Base-by-base conservation (phyloP, 2,329 filamentous ascomycete genomes). In the Colletotrichum costaricense region DNA sequence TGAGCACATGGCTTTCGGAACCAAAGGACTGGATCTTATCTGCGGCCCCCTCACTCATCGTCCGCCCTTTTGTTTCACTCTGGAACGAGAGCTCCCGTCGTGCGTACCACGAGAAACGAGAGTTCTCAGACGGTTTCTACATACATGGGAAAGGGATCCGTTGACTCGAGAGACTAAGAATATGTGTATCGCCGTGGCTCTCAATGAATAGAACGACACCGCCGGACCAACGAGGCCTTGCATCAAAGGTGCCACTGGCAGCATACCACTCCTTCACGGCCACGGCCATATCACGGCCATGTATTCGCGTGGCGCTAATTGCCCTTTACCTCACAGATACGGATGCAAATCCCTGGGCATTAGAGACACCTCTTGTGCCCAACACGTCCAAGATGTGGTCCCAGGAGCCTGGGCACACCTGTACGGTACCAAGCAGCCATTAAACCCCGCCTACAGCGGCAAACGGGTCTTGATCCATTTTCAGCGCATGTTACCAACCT, bases 321-420 rank as follows among this genome's bases (percentile, higher is more conserved):
- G 49, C 26, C 38, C 42, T 49, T n/a, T 4, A 49, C 42, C 19
- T n/a, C n/a, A 49, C 42, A 49, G 42, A 49, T 49, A 49, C 42
- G 42, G 42, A 22, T 49, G 38, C 55, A 8, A 63, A 28, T 24
- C 24, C 42, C 55, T 38, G 14, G 30, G 42, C 24, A 19, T 54
- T 58, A n/a, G 30, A 52, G 63, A 30, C 22, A 33, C 24, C 49
- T 54, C 54, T 55, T 19, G 42, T 42, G 42, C 55, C 26, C n/a
- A 38, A 33, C 30, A 28, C 30, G n/a, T 42, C 19, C 69, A 28
- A 54, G 30, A 16, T 12, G 11, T 14, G 14, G 30, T 67, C 57
- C 69, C 69, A 42, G 59, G 46, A 68, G 35, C 16, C 54, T 49
- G 62, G 62, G 30, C 59, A 71, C 64, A 71, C 64, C 24, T 42